Base-by-base conservation (phyloP, 177 flowering plant species). In the Vitis hybrid region DNA sequence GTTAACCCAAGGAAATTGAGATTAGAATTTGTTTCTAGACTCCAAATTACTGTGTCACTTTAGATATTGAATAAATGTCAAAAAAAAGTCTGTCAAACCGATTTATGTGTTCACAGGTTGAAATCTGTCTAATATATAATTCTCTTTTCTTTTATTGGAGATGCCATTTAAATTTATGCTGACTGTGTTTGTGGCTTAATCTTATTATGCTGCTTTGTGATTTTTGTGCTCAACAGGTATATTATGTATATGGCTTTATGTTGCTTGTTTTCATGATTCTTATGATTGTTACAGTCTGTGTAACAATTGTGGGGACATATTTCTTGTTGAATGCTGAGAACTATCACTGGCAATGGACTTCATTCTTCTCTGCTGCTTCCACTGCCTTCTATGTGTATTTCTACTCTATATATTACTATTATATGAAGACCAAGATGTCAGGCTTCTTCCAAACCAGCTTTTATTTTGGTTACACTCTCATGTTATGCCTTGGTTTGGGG, bases 341-440 rank as follows among this genome's bases (percentile, higher is more conserved):
- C 77, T 95, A 95, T 77, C 99, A 95, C 80, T 95, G 99, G 99
- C 95, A 91, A 67, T 95, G 99, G 99, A 95, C 99, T 34, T 91
- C 99, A 34, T 95, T 95, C 83, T 90, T 89, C 83, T 95, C 99
- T 18, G 99, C 99, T 64, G 95, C 98, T 15, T 95, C 99, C n/a
- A 95, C 98, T 4, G 97, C 97, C 17, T 80, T 93, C 75, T 95
- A 95, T 70, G 99, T 93, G 56, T 95, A 89, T 85, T 79, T 95
- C 76, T 95, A 95, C 79, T 93, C 99, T 8, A 73, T 93, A 59
- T 95, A 93, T 75, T 95, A 95, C 86, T 95, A 90, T 78, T 81
- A 87, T 58, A 92, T 93, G 79, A 95, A 95, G 87, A 95, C 99
- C 1, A 93, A 91, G 87, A 95, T 95, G 99, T 89, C 97, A 2